Base-by-base conservation (phyloP, 1,139 yeast genomes). In the Saccharomyces hybrid region DNA sequence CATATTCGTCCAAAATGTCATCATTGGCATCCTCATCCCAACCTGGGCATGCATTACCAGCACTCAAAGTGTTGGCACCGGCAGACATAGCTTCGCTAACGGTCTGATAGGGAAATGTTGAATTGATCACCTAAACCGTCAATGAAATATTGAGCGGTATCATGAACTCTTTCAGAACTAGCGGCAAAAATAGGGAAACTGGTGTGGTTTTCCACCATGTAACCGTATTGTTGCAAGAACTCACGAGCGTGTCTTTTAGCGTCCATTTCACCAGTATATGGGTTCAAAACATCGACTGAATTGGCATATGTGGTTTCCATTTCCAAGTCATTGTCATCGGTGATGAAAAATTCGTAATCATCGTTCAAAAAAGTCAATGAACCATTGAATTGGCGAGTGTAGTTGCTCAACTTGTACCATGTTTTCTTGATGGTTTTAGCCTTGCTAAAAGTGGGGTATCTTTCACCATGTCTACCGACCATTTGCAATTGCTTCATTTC, bases 401-500 rank as follows among this genome's bases (percentile, higher is more conserved):
- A 67, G 56, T 65, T 63, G 44, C 57, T 56, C 34, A 74, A 49
- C 54, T 69, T 71, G 32, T 59, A 51, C 51, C 57, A 63, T 5
- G 64, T 50, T 3, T 41, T 29, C 16, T 49, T 47, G 14, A 64
- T 46, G 1, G 51, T 47, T 4, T 53, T 57, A 47, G 77, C 78
- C n/a, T 65, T 62, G 27, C 64, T 58, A n/a, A 63, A 62, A 3
- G 75, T 71, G 29, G 89, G 89, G 66, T 76, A 86, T 62, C 93
- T 73, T 64, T 84, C 91, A 26, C 93, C 93, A 63, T 86, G 93
- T 67, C 95, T 79, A 56, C 79, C 75, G 51, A 81, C 71, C 57
- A 82, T 69, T 59, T 82, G 83, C 11, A 84, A 87, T 66, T 84
- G 90, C 57, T 82, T 84, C 50, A 84, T 74, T 8, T 72, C 66